A percentile compares a stretch with the other conserved stretches of the same genome.
These are phyloP conservation scores for Boechera stricta DNA, from an alignment of 345 rosid species.

Conservation along the genomic window DNA sequence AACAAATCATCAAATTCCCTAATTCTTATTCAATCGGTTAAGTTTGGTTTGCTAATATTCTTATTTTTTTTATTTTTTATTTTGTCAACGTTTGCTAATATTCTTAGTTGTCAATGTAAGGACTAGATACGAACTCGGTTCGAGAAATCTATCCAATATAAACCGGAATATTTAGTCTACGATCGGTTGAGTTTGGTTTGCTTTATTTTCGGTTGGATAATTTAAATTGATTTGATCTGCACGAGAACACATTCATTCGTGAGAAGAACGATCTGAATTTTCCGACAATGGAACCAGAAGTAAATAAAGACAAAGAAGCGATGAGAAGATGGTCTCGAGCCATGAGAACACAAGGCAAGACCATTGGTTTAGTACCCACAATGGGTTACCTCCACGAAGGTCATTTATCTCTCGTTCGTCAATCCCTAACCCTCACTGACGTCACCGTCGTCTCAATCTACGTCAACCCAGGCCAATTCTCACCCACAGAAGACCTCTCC, in stretches of 20 bases:
- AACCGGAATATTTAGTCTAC: neutral
- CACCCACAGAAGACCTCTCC: conserved; percentile 88
- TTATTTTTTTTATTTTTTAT: no score
- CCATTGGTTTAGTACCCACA: conserved; percentile 78
- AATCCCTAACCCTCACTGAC: conserved; percentile 58
- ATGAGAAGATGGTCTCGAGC: conserved; percentile 86
- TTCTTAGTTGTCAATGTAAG: no score
- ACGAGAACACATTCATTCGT: neutral
- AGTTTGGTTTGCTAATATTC: no score
- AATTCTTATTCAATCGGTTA: no score
- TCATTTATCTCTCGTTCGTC: conserved; percentile 73
- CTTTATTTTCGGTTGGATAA: neutral
- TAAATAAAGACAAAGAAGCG: conserved; percentile 60
- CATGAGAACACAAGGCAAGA: conserved; percentile 64
- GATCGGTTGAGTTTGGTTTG: neutral
- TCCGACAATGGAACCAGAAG: conserved; percentile 46
- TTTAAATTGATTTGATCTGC: neutral
- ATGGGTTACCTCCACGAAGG: conserved; percentile 96
- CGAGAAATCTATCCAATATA: neutral
- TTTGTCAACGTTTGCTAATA: no score
- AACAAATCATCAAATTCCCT: no score
- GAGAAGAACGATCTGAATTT: neutral
- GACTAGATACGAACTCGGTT: neutral
- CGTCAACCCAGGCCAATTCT: conserved; percentile 95
- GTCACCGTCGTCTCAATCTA: conserved; percentile 79